Evolutionary conservation across 2,329 filamentous ascomycete species (phyloP).

Genomic region (Tolypocladium endophyticum): DNA sequence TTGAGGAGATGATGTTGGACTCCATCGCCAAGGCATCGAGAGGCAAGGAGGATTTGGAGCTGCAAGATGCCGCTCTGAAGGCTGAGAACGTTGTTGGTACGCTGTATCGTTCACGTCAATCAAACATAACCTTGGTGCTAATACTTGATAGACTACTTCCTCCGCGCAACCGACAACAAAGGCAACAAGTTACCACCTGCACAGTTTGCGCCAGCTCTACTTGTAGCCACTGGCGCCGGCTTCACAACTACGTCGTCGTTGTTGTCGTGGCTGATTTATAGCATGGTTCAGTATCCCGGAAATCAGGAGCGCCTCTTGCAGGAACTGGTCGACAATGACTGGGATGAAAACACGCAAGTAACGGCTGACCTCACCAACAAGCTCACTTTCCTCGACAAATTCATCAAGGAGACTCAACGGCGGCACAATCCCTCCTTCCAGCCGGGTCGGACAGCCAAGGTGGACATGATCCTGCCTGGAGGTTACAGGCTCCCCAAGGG

Average conservation of each 20-base stretch:
- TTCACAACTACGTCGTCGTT: slow-evolving; percentile 51
- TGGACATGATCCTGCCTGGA: slow-evolving; percentile 46
- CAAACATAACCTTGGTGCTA: background rate
- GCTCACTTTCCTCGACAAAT: slow-evolving; percentile 43
- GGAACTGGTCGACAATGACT: slow-evolving; percentile 41
- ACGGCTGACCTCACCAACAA: slow-evolving; percentile 29
- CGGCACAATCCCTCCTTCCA: slow-evolving; percentile 52
- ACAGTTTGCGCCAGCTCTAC: slow-evolving; percentile 20
- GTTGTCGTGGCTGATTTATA: slow-evolving; percentile 47
- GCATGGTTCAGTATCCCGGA: slow-evolving; percentile 39
- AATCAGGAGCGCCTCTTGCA: slow-evolving; percentile 47
- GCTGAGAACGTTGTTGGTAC: slow-evolving; percentile 26
- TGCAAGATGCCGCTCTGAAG: slow-evolving; percentile 38
- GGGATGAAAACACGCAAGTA: slow-evolving; percentile 26
- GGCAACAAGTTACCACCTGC: slow-evolving; percentile 39
- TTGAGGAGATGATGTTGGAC: slow-evolving; percentile 20
- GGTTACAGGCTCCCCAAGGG: slow-evolving; percentile 45
- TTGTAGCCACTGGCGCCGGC: slow-evolving; percentile 45
- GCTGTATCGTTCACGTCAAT: background rate
- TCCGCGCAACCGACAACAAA: slow-evolving; percentile 41
- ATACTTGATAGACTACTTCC: slow-evolving; percentile 34
- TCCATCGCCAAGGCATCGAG: slow-evolving; percentile 25
- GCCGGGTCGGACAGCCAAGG: slow-evolving; percentile 44
- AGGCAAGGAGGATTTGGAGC: slow-evolving; percentile 27
- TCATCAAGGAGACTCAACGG: slow-evolving; percentile 51